Percentiles rank a stretch among this genome's conserved stretches.
These are phyloP conservation scores for Sodiomyces alkalinus DNA, from an alignment of 2,329 filamentous ascomycete species.

Conservation along the genomic window DNA sequence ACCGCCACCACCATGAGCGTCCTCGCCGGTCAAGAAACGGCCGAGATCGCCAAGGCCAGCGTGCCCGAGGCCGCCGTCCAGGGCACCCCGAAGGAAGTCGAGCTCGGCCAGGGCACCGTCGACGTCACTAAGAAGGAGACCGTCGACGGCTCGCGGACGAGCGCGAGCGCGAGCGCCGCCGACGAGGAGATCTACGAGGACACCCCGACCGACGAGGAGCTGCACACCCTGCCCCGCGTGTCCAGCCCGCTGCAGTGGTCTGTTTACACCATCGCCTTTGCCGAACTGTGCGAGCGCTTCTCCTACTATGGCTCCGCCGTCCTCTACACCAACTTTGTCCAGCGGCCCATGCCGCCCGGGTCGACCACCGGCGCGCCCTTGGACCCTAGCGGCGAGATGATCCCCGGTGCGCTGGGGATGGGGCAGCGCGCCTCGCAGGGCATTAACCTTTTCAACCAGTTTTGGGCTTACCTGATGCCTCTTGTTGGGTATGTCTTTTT, in stretches of 20 bases:
- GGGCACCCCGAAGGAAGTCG: conserved; percentile 9
- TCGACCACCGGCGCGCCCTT: conserved; percentile 36
- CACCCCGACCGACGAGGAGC: conserved; percentile 45
- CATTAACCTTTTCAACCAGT: conserved; percentile 38
- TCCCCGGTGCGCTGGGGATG: conserved; percentile 39
- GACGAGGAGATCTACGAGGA: conserved; percentile 18
- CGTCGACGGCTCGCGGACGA: too few species aligned
- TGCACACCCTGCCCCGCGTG: conserved; percentile 44
- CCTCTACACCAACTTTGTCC: conserved; percentile 54
- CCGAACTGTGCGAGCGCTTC: conserved; percentile 64
- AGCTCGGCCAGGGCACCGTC: conserved; percentile 9
- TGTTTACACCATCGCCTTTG: conserved; percentile 55
- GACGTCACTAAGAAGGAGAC: conserved; percentile 10
- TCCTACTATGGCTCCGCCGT: conserved; percentile 61
- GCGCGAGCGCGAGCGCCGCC: conserved; percentile 8
- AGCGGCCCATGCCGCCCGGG: conserved; percentile 34
- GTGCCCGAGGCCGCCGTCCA: conserved; percentile 7
- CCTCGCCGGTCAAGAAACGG: too few species aligned
- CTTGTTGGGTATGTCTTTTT: conserved; percentile 31
- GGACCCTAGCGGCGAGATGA: conserved; percentile 12
- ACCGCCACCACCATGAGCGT: too few species aligned
- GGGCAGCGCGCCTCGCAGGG: conserved; percentile 39
- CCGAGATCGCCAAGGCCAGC: conserved; percentile 11
- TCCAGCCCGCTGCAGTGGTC: conserved; percentile 49
- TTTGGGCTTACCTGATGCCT: conserved; percentile 47